Base-by-base conservation (phyloP, 495 filamentous ascomycete genomes). In the Amorphotheca resinae region DNA sequence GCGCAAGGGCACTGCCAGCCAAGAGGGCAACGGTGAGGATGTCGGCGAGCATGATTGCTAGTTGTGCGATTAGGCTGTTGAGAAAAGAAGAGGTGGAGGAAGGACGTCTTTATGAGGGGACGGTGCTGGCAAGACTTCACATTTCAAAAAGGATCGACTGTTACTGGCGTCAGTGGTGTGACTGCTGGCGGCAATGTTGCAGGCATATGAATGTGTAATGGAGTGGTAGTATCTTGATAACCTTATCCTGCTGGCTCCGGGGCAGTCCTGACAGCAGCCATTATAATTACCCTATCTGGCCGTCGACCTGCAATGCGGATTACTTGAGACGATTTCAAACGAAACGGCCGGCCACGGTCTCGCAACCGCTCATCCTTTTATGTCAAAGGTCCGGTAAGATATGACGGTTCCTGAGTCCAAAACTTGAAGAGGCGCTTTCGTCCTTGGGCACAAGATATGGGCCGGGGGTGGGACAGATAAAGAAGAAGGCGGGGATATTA, bases 1-100 rank as follows among this genome's bases (percentile, higher is more conserved):
- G 53, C 40, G 53, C 53, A 43, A 56, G 49, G 28, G 41, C 50
- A 50, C 33, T 41, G 41, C 40, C 42, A 25, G 44, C 53, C 47
- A 52, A 28, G 15, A 36, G 11, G 36, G 45, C 45, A 22, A 33
- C 35, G 20, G 53, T 30, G 22, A 52, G 25, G 43, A 50, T 50
- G 7, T 44, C 46, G 9, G 53, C 25, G n/a, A 52, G 31, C 53
- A 56, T 56, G 41, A 30, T 49, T 39, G 33, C n/a, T 15, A 18
- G 7, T 21, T 20, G 16, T 23, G 23, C 39, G 49, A 43, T 46
- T 38, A 23, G 41, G 32, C n/a, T 38, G 28, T 9, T 41, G 36
- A 31, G 22, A 42, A 22, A 23, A 22, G 22, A 25, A 46, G 36
- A 18, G 22, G 9, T 3, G 32, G 33, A 23, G 36, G 42, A 31